phyloP scores from a whole-genome alignment of 2,329 filamentous ascomycete genomes.

The Sphaceloma murrayae region DNA sequence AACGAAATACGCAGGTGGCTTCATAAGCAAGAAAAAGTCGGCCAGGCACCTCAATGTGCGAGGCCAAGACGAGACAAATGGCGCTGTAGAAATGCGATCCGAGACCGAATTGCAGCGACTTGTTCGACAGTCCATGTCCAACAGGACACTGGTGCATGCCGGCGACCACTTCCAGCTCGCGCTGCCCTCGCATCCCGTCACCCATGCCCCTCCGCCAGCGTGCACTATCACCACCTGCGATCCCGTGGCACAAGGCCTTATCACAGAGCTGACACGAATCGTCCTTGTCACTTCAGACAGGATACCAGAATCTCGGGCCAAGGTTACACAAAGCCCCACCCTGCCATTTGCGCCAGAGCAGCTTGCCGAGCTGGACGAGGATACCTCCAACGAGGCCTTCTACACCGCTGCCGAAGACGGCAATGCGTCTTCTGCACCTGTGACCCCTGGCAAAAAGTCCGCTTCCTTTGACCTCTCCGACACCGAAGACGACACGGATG shows the following conservation, averaged over 20 bases:
- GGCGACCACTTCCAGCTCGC: conserved; percentile 76
- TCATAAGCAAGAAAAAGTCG: conserved; percentile 22
- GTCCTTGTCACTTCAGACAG: conserved; percentile 56
- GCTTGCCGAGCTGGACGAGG: conserved; percentile 46
- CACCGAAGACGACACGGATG: conserved; percentile 49
- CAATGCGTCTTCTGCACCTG: conserved; percentile 14
- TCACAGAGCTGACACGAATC: conserved; percentile 71
- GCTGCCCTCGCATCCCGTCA: conserved; percentile 70
- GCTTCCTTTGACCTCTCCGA: conserved; percentile 33
- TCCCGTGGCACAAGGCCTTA: conserved; percentile 77
- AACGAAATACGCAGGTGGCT: conserved; percentile 63
- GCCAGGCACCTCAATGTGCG: conserved; percentile 5
- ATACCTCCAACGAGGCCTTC: conserved; percentile 83
- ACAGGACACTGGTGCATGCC: conserved; percentile 66
- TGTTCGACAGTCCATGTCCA: conserved; percentile 64
- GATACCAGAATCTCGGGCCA: conserved; percentile 16
- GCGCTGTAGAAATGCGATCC: conserved; percentile 1
- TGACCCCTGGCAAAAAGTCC: conserved; percentile 3
- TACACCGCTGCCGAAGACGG: conserved; percentile 80
- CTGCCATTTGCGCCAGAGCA: conserved; percentile 29
- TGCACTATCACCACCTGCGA: conserved; percentile 90
- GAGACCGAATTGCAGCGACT: conserved; percentile 23
- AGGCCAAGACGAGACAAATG: conserved; percentile 4
- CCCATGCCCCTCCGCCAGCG: conserved; percentile 71
- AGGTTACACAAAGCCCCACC: conserved; percentile 40